Base-by-base conservation (phyloP, 1,284 basidiomycete species). In the Earliella scabrosa region DNA sequence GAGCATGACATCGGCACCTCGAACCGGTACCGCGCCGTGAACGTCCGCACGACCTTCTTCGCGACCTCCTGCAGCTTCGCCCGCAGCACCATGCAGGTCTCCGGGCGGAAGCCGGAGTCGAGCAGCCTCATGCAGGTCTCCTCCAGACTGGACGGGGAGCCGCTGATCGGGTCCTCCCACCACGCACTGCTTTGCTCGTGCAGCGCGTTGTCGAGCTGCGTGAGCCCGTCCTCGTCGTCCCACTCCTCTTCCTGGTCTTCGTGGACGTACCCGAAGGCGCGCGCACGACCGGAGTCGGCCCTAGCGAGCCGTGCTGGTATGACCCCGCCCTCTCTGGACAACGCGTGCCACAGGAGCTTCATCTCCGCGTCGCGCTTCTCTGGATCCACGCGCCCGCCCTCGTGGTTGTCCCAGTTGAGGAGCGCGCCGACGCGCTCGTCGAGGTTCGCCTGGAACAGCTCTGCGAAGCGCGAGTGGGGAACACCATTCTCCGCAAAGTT, bases 401-500 rank as follows among this genome's bases (percentile, higher is more conserved):
- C 13, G 20, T 36, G 24, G 18, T 43, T 26, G 14, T 26, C 32
- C 49, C 48, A 76, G 4, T 27, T 47, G 2, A 73, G 61, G 9
- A 78, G 56, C 2, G 52, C 57, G 11, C 66, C 60, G 24, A 60
- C 24, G 23, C 59, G 55, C 24, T 59, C 49, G 13, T 41, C 16
- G 26, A 52, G 14, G 34, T 62, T 34, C 5, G 50, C n/a, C 24
- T 43, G 27, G 36, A 77, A 65, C 11, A 80, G 63, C 1, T 62
- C 38, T 4, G 52, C 31, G 50, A 81, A 73, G 7, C 70, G 59
- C 0, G 51, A 16, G 10, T 55, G 45, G 0, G 71, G 66, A 1
- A 81, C 78, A 1, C 76, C 76, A 59, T 80, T 80, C 60, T 79
- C 73, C 9, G 75, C 71, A n/a, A 81, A 69, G 59, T 78, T 78